These are phyloP conservation scores for Pyrus communis DNA, from an alignment of 306 rosid genomes.

Conservation along the genomic window DNA sequence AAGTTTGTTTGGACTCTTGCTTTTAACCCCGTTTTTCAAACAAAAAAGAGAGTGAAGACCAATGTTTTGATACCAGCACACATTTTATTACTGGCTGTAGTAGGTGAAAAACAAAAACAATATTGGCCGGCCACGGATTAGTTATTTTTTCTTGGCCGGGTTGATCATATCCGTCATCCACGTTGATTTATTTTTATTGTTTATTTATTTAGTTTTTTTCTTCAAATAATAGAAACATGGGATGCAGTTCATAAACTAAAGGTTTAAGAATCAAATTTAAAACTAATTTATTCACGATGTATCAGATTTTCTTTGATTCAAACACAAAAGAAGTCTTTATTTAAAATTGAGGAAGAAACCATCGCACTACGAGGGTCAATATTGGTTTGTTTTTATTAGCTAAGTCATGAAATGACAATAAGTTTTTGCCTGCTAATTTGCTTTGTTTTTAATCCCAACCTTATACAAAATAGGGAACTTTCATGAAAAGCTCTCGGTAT, in stretches of 20 bases:
- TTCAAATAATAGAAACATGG: neutral
- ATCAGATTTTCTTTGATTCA: neutral
- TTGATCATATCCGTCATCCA: neutral
- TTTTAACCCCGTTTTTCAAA: neutral
- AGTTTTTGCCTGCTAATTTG: neutral
- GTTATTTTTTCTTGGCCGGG: neutral
- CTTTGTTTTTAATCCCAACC: neutral
- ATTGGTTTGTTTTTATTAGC: neutral
- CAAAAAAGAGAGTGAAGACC: neutral
- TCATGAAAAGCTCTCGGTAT: no score
- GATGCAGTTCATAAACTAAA: neutral
- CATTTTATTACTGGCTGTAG: neutral
- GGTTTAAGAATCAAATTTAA: neutral
- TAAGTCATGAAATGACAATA: neutral
- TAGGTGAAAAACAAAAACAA: neutral
- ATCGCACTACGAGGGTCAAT: neutral
- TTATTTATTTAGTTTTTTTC: neutral
- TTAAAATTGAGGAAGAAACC: neutral
- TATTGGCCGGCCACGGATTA: neutral
- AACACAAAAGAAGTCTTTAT: neutral
- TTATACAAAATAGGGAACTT: no score
- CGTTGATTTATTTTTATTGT: neutral
- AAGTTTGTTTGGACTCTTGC: no score
- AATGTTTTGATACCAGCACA: neutral
- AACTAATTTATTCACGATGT: neutral